Evolutionary conservation across 108 stramenopile species (phyloP).

Genomic region (Aurantiochytrium sp.): DNA sequence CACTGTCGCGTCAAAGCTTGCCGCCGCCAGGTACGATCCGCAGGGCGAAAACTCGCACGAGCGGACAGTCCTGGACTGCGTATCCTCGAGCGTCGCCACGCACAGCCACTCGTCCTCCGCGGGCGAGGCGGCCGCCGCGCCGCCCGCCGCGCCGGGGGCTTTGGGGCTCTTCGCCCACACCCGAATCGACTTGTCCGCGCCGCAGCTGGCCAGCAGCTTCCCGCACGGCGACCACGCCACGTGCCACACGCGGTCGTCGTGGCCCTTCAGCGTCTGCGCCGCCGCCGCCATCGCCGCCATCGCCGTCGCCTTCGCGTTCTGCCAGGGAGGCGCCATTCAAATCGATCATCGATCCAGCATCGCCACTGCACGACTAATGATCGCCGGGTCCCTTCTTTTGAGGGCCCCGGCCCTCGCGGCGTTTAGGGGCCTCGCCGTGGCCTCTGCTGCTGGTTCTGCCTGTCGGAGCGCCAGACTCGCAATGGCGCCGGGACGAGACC

Average conservation of each 20-base stretch:
- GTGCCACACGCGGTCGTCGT: constrained; percentile 56
- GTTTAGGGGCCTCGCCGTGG: no score
- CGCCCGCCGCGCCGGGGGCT: no score
- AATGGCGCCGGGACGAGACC: no score
- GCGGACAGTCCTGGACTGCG: constrained; percentile 49
- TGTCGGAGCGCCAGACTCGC: no score
- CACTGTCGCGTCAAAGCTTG: constrained; percentile 81
- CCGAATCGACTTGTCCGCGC: constrained; percentile 35
- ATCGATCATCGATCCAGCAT: no score
- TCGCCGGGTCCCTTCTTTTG: no score
- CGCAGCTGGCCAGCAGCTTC: constrained; percentile 41
- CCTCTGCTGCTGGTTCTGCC: no score
- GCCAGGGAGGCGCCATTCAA: no score
- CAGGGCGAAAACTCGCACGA: constrained; percentile 53
- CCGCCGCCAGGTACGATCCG: constrained; percentile 60
- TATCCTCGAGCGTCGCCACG: constrained; percentile 43
- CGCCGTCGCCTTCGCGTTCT: not conserved
- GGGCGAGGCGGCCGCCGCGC: not conserved
- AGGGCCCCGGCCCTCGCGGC: no score
- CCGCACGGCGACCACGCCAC: constrained; percentile 51
- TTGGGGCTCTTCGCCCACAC: constrained; percentile 19
- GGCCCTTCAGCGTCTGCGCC: constrained; percentile 23
- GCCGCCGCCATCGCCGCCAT: not conserved
- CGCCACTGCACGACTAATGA: no score
- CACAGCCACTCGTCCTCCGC: constrained; percentile 17